phyloP scores from a whole-genome alignment of 2,329 filamentous ascomycete genomes.

The Grosmannia huntii region DNA sequence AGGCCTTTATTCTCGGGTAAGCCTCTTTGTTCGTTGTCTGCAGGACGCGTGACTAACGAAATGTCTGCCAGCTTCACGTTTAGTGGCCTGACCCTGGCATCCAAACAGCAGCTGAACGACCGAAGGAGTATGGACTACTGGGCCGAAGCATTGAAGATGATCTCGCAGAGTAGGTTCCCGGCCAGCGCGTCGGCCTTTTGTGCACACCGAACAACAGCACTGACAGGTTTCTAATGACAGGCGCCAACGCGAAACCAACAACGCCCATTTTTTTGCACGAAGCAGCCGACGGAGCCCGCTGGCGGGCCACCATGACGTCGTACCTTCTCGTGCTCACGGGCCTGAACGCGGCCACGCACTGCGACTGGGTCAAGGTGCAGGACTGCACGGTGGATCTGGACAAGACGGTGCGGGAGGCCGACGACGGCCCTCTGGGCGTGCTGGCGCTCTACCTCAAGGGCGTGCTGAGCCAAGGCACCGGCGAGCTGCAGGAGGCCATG shows the following conservation, averaged over 20 bases:
- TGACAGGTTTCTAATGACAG: conserved; percentile 3
- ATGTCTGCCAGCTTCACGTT: conserved; percentile 34
- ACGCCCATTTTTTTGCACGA: conserved; percentile 39
- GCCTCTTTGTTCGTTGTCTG: conserved; percentile 13
- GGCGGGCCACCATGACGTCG: conserved; percentile 52
- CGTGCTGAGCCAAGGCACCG: conserved; percentile 63
- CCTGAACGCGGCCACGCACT: conserved; percentile 55
- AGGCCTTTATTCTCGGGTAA: conserved; percentile 43
- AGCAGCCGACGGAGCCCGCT: conserved; percentile 45
- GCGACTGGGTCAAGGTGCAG: conserved; percentile 54
- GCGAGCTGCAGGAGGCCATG: conserved; percentile 57
- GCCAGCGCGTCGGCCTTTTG: not conserved
- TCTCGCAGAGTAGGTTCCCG: conserved; percentile 20
- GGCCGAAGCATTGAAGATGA: conserved; percentile 23
- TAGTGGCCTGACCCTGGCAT: conserved; percentile 34
- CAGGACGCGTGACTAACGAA: not conserved
- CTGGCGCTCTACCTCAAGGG: conserved; percentile 61
- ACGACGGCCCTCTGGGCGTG: conserved; percentile 33
- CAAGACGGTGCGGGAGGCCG: conserved; percentile 25
- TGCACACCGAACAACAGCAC: not conserved
- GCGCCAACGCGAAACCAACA: conserved; percentile 13
- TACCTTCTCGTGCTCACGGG: conserved; percentile 61
- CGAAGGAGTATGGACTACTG: conserved; percentile 24
- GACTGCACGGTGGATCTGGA: conserved; percentile 42
- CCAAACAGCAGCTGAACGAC: conserved; percentile 23